These are phyloP conservation scores for Saccharomycopsis hybrid DNA, from an alignment of 1,139 yeast genomes.

Conservation along the genomic window DNA sequence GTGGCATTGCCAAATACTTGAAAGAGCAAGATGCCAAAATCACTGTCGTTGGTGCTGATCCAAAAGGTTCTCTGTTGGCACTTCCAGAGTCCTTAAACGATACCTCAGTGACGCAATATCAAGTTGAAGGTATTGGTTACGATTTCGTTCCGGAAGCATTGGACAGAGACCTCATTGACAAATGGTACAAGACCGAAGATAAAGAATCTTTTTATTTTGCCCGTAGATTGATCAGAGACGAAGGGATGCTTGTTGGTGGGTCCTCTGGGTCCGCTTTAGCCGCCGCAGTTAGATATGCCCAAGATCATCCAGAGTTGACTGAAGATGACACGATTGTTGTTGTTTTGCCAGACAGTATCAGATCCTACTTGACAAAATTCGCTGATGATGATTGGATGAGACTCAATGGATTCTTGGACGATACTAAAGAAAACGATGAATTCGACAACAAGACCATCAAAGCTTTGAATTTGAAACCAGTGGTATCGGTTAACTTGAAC, in stretches of 20 bases:
- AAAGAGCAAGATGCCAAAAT: conserved; percentile 64
- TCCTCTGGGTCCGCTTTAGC: conserved; percentile 82
- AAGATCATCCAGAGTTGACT: conserved; percentile 51
- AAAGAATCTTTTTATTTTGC: conserved; percentile 75
- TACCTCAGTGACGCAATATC: conserved; percentile 50
- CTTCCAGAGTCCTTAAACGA: conserved; percentile 69
- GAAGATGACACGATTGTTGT: conserved; percentile 76
- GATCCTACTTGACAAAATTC: conserved; percentile 82
- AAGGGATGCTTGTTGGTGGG: conserved; percentile 85
- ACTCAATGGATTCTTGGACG: conserved; percentile 60
- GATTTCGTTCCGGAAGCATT: conserved; percentile 84
- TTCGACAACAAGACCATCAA: conserved; percentile 50
- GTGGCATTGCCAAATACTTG: conserved; percentile 72
- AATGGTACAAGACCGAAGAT: conserved; percentile 86
- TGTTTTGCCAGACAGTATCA: conserved; percentile 80
- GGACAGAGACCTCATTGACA: conserved; percentile 58
- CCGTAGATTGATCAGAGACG: conserved; percentile 76
- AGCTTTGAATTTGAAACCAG: conserved; percentile 75
- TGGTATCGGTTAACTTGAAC: conserved; percentile 61
- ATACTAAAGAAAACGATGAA: conserved; percentile 41
- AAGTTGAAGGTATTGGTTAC: conserved; percentile 90
- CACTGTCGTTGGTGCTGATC: conserved; percentile 75
- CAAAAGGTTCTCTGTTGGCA: conserved; percentile 81
- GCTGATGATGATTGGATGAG: conserved; percentile 93
- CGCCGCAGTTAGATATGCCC: conserved; percentile 69